A percentile compares a stretch with the other conserved stretches of the same genome.
These are phyloP conservation scores for Fusarium transvaalense DNA, from an alignment of 2,329 filamentous ascomycete species.

Conservation along the genomic window DNA sequence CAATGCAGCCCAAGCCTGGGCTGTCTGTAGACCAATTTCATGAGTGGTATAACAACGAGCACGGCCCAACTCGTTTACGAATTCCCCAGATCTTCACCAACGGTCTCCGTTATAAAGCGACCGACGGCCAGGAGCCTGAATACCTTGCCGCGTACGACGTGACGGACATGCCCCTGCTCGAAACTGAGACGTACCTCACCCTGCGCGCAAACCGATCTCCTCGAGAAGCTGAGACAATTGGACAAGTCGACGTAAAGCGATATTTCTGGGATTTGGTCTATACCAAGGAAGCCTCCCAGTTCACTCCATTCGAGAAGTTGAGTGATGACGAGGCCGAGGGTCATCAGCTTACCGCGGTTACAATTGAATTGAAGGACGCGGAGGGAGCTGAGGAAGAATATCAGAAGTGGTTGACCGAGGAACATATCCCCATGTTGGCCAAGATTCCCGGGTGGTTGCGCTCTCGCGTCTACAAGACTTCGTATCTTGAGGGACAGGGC, in stretches of 20 bases:
- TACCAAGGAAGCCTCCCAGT: constrained; percentile 67
- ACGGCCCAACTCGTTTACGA: constrained; percentile 83
- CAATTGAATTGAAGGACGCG: constrained; percentile 66
- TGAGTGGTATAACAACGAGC: constrained; percentile 95
- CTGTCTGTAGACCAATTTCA: constrained; percentile 80
- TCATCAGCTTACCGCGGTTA: constrained; percentile 72
- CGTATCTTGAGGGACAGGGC: constrained; percentile 67
- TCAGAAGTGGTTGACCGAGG: constrained; percentile 78
- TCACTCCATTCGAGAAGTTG: constrained; percentile 70
- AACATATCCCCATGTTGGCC: constrained; percentile 78
- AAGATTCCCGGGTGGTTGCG: constrained; percentile 84
- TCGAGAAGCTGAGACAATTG: constrained; percentile 67
- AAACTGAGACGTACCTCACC: constrained; percentile 75
- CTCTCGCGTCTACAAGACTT: constrained; percentile 77
- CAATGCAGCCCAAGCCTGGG: constrained; percentile 81
- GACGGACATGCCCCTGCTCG: constrained; percentile 77
- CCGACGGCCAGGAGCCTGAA: constrained; percentile 71
- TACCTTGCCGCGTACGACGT: constrained; percentile 89
- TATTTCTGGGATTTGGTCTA: constrained; percentile 77
- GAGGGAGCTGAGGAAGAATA: constrained; percentile 66
- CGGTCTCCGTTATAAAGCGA: constrained; percentile 82
- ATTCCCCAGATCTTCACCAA: constrained; percentile 79
- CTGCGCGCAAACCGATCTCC: constrained; percentile 70
- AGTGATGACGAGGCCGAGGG: constrained; percentile 70
- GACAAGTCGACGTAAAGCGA: constrained; percentile 73